Base-by-base conservation (phyloP, 129 eudicot genomes). In the Escallonia herrerae region DNA sequence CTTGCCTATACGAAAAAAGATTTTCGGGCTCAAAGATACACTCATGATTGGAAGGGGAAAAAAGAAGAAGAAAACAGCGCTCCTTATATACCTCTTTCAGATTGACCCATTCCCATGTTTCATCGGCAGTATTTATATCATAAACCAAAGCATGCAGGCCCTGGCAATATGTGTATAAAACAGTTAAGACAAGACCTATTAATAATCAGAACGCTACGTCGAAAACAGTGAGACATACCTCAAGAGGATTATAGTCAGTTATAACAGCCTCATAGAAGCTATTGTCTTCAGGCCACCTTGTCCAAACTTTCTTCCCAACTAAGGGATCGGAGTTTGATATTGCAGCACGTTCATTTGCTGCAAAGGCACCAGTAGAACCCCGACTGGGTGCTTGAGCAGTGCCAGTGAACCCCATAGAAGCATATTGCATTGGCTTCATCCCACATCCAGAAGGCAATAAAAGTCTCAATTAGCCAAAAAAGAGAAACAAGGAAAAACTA, bases 41-140 rank as follows among this genome's bases (percentile, higher is more conserved):
- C 49, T 45, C 49, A 45, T 45, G 7, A 45, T 45, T 45, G 6
- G 6, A 8, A 5, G 49, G 49, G 49, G 2, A 45, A 5, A 45
- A 2, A 5, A 5, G 9, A 45, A 45, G 49, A 45, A 8, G 49
- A 8, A 45, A 2, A 8, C 2, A 14, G 2, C 5, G 33, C 7
- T 40, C 12, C 43, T 48, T 8, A 66, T 64, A 14, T 75, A 84
- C 87, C 87, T 84, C 86, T 74, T 84, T 72, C 59, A 81, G 84
- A 72, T 84, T 78, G 59, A 84, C 87, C 91, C 91, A 84, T 54
- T 84, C 91, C 84, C 87, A 81, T 47, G 87, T 80, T 73, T 85
- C 91, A 15, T 76, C 74, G 4, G 80, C 73, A 8, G 91, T 81
- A 63, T 71, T 66, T 9, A 74, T 71, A 63, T 85, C 91, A 48